Evolutionary conservation across 257 asterid genomes (phyloP), one percentile per base, ranked within the genome.

Genomic region (Petrea volubilis): DNA sequence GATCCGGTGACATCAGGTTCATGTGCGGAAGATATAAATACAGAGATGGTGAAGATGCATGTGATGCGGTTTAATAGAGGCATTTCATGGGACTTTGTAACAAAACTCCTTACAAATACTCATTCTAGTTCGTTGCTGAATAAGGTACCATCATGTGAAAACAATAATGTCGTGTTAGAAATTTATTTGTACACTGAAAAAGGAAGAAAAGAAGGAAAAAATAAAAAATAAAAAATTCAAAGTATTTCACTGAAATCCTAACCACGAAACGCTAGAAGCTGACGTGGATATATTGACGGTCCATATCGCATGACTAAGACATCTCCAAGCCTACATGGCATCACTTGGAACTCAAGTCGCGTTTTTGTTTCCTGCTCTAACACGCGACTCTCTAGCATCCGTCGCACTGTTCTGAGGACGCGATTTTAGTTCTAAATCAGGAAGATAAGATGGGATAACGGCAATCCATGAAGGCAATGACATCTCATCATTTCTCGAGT

Each of bases 361-460:
- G 3, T 7, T 1, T 15, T 8, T 38, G 0, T 2, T 0, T 34
- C 1, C 43, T 3, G n/a, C 29, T 60, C 5, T 3, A n/a, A 58
- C 15, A 31, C 43, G 25, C 64, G 41, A 31, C 7, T 25, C 2
- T 56, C 14, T 11, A 13, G 29, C 11, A 53, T 12, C 14, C 7
- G 3, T n/a, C 29, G 20, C 11, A 23, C 14, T 24, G 71, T 41
- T 25, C 2, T 13, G 52, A 0, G 1, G 46, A 12, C 66, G 33
- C 78, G 80, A 70, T 13, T 33, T 64, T 17, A 43, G 57, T 52
- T 44, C 12, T 33, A 53, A 66, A 21, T 60, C 61, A 15, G 70
- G 29, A 67, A 78, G 83, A 74, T 78, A 81, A 67, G 83, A 74
- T 75, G 76, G 74, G 69, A 74, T 75, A 55, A 53, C 63, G 56